phyloP scores from a whole-genome alignment of 305 asterid genomes.

The Fraxinus albicans region DNA sequence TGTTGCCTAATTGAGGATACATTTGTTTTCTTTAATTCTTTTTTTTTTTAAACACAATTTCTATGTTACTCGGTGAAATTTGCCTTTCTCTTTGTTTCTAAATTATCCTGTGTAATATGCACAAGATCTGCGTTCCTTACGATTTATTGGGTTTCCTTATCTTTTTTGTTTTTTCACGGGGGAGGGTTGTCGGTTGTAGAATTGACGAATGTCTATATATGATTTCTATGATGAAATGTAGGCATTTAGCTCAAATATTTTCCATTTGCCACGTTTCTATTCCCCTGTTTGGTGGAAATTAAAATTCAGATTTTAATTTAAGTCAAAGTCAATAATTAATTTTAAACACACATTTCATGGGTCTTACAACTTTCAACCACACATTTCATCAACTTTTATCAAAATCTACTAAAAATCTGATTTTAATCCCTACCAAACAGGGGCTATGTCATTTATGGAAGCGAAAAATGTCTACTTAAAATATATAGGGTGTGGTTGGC shows the following conservation, averaged over 20 bases:
- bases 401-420: too few species aligned
- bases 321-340: too few species aligned
- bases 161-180: background rate
- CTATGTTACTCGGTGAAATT: background rate
- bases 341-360: too few species aligned
- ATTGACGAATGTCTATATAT: background rate
- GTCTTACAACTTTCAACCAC: too few species aligned
- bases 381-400: too few species aligned
- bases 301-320: too few species aligned
- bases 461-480: background rate
- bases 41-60: background rate
- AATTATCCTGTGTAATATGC: background rate
- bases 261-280: background rate
- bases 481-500: background rate
- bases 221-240: background rate
- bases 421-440: too few species aligned
- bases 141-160: background rate
- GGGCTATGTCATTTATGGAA: background rate
- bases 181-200: background rate
- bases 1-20: background rate
- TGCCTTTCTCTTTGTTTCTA: background rate
- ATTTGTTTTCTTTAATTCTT: background rate
- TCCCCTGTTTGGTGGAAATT: too few species aligned
- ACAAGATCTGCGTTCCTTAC: background rate
- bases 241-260: background rate